Base-by-base conservation (phyloP, 1,284 basidiomycete genomes). In the Tylopilus sp. region DNA sequence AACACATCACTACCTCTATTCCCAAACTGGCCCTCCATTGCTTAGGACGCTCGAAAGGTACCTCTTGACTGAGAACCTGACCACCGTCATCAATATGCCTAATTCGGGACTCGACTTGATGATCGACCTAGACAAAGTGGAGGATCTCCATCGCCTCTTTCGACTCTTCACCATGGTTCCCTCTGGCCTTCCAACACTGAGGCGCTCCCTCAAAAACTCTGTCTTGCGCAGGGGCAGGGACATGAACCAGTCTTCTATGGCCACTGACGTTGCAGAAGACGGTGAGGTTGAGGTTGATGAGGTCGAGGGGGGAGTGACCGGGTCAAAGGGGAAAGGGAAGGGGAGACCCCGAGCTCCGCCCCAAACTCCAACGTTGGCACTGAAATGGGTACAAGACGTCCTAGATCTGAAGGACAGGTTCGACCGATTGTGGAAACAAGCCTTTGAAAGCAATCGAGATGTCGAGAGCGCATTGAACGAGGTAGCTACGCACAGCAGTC, bases 311-410 rank as follows among this genome's bases (percentile, higher is more conserved):
- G 57, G 62, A 36, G 70, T 67, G n/a, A 60, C 64, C 6, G 78
- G 79, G 57, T 69, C 66, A 28, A 82, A 81, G 55, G 77, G 75
- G 7, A 89, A 84, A 61, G 79, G 72, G 2, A 89, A 86, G 62
- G 78, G 73, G 9, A 89, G 82, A 57, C 76, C 74, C 6, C 78
- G 76, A 15, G 67, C 66, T 8, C 69, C 64, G 12, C 57, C 75
- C 26, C 79, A 83, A 50, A 78, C 75, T 1, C 66, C 77, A 29
- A 60, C 71, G 3, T 57, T 76, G 16, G 97, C 96, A 1, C 73
- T 97, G 47, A 86, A 85, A 64, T 99, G 97, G 97, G 96, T 99
- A 0, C 86, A 97, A 68, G 86, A 92, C 57, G 89, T 97, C 9
- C 74, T 99, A 10, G 82, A 87, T 53, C 75, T 99, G 51, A 97